Conservation (phyloP, 2,329 filamentous ascomycete species). For the Coniella vitis region DNA sequence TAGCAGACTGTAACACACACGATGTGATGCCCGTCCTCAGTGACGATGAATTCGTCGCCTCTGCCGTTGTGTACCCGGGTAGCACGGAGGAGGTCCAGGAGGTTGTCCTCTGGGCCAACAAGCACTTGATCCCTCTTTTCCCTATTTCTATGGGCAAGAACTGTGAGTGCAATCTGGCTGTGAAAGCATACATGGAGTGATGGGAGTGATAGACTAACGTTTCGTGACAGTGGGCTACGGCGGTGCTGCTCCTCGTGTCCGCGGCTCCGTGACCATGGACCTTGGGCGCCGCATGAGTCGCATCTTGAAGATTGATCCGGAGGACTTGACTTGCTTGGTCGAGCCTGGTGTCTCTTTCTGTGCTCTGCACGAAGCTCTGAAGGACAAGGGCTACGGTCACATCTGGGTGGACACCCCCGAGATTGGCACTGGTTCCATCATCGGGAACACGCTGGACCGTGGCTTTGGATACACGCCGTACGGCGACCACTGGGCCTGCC, state of each 20-base stretch:
- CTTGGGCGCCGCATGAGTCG: constrained; percentile 34
- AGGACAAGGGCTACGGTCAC: constrained; percentile 27
- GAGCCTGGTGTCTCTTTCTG: constrained; percentile 36
- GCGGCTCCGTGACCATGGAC: constrained; percentile 35
- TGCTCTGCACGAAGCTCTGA: constrained; percentile 30
- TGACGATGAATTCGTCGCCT: constrained; percentile 35
- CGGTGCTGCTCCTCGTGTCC: constrained; percentile 35
- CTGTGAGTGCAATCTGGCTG: not conserved
- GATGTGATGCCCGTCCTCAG: constrained; percentile 33
- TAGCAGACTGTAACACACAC: constrained; percentile 22
- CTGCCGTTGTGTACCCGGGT: constrained; percentile 28
- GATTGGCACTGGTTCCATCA: constrained; percentile 36
- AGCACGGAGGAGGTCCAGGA: constrained; percentile 29
- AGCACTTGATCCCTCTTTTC: constrained; percentile 28
- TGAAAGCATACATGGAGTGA: not conserved
- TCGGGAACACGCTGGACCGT: constrained; percentile 40
- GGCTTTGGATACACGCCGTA: constrained; percentile 41
- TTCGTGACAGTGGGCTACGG: constrained; percentile 31
- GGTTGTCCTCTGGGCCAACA: constrained; percentile 28
- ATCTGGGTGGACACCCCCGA: constrained; percentile 38
- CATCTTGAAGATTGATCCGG: constrained; percentile 31
- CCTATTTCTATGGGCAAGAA: constrained; percentile 33
- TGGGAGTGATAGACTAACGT: not conserved
- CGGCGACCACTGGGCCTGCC: constrained; percentile 35
- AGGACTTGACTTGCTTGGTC: constrained; percentile 33